These are phyloP conservation scores for Neurospora crassa DNA, from an alignment of 2,329 filamentous ascomycete genomes.

Conservation along the genomic window DNA sequence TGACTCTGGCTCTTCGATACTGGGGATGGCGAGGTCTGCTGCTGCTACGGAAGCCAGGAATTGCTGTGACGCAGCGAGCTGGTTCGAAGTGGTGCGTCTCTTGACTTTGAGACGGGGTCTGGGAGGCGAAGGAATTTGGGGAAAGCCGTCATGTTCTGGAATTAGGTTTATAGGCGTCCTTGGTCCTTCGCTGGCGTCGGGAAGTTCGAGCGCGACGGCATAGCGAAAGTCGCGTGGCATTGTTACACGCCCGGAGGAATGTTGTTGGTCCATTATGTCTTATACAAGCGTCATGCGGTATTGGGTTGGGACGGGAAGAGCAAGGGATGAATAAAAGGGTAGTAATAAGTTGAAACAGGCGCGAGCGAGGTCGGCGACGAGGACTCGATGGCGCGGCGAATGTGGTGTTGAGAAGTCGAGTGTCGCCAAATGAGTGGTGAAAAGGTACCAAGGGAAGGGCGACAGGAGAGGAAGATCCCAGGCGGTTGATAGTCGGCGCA, in stretches of 20 bases:
- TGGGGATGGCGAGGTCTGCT: slow-evolving; percentile 54
- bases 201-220: slow-evolving; percentile 8
- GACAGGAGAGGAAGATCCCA: background rate
- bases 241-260: slow-evolving; percentile 29
- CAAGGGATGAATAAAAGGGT: background rate
- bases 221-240: slow-evolving; percentile 34
- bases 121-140: slow-evolving; percentile 37
- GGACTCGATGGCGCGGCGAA: background rate
- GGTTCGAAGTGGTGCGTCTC: slow-evolving; percentile 40
- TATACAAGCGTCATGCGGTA: background rate
- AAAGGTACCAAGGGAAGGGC: background rate
- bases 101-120: slow-evolving; percentile 46
- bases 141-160: slow-evolving; percentile 22
- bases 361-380: background rate
- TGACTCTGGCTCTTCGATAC: slow-evolving; percentile 47
- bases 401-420: background rate
- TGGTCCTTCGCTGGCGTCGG: slow-evolving; percentile 25
- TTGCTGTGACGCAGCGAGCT: slow-evolving; percentile 49
- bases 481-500: background rate
- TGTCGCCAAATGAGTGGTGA: background rate
- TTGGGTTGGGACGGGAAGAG: background rate
- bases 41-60: slow-evolving; percentile 59
- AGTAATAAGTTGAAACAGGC: background rate
- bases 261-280: slow-evolving; percentile 37
- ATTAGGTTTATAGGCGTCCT: slow-evolving; percentile 43